Evolutionary conservation across 2,329 filamentous ascomycete species (phyloP).

Genomic region (Ascochyta clinopodiicola): DNA sequence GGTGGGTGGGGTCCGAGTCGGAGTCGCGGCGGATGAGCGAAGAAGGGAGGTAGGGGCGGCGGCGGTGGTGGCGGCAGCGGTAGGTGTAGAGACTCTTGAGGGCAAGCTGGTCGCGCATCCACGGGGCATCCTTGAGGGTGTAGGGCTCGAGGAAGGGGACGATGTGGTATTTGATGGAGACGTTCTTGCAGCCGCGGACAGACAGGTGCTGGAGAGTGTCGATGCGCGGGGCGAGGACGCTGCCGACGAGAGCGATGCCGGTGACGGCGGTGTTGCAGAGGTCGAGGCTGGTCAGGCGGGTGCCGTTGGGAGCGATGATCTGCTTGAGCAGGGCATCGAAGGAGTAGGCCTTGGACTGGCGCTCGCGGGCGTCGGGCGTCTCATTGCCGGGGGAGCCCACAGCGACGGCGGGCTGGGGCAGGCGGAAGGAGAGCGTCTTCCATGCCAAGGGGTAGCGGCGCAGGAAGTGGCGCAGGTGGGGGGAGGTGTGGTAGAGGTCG

Average conservation of each 20-base stretch:
- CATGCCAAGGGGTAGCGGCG: constrained; percentile 65
- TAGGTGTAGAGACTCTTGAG: constrained; percentile 68
- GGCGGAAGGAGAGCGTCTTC: constrained; percentile 65
- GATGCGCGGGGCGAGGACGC: constrained; percentile 61
- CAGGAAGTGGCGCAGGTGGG: constrained; percentile 61
- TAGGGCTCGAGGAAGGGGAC: constrained; percentile 61
- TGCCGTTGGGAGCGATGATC: constrained; percentile 63
- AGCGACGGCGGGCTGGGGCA: constrained; percentile 51
- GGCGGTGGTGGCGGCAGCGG: constrained; percentile 67
- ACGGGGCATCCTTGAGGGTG: constrained; percentile 51
- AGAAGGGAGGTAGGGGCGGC: constrained; percentile 64
- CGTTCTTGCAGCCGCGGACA: constrained; percentile 68
- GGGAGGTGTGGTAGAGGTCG: constrained; percentile 65
- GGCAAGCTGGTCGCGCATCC: constrained; percentile 56
- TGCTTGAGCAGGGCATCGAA: constrained; percentile 64
- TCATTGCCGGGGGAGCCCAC: constrained; percentile 49
- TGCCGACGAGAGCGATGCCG: constrained; percentile 62
- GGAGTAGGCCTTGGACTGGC: constrained; percentile 64
- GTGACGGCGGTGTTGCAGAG: constrained; percentile 67
- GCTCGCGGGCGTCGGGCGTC: constrained; percentile 49
- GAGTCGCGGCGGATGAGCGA: constrained; percentile 63
- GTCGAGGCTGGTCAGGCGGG: constrained; percentile 63
- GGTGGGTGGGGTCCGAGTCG: constrained; percentile 66
- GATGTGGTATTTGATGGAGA: constrained; percentile 69
- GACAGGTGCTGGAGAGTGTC: constrained; percentile 65